phyloP scores from a whole-genome alignment of 176 grass and related monocot species.

The Leersia perrieri region DNA sequence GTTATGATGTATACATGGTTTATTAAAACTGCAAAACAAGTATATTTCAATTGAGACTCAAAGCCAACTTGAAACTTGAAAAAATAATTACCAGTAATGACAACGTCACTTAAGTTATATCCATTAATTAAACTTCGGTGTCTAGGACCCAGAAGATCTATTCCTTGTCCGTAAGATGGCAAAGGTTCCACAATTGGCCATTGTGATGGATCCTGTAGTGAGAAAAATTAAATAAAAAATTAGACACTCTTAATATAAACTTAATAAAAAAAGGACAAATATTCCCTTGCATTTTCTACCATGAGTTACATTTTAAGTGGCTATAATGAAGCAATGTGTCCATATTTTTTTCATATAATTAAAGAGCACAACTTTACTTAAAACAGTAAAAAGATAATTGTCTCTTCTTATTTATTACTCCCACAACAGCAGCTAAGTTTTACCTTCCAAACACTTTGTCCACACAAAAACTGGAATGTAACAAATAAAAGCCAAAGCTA shows the following conservation, averaged over 20 bases:
- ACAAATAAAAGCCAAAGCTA: background rate
- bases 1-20: background rate
- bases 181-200: conserved; percentile 81
- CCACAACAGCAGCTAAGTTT: conserved; percentile 25
- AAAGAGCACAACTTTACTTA: background rate
- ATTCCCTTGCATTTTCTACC: conserved; percentile 20
- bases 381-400: conserved; percentile 27
- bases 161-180: conserved; percentile 84
- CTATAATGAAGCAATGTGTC: background rate
- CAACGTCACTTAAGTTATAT: conserved; percentile 72
- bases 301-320: conserved; percentile 8
- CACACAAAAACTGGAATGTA: background rate
- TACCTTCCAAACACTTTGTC: conserved; percentile 19
- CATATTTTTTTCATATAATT: background rate
- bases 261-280: no score
- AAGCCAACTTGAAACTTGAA: no score
- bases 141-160: conserved; percentile 72
- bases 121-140: conserved; percentile 83
- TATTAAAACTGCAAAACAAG: background rate
- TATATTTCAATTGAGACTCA: no score
- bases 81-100: conserved; percentile 68
- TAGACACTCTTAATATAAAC: background rate
- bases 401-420: conserved; percentile 24
- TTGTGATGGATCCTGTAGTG: conserved; percentile 69
- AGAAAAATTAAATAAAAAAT: conserved; percentile 10